Evolutionary conservation across 441 rosid genomes (phyloP).

Genomic region (Eutrema salsugineum): DNA sequence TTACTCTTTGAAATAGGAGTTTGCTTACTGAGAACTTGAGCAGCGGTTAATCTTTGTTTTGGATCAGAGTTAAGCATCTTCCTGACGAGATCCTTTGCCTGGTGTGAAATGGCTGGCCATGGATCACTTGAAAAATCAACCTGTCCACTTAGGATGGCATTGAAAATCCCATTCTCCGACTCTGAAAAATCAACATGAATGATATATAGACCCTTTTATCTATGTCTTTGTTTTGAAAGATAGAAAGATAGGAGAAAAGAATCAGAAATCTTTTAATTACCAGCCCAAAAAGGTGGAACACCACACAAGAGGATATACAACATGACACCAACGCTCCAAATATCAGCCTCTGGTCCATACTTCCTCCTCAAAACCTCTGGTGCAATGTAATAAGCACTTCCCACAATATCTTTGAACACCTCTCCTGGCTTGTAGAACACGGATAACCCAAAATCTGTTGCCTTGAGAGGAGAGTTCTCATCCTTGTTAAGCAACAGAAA

Average conservation of each 20-base stretch:
- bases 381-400: constrained; percentile 74
- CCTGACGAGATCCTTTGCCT: constrained; percentile 83
- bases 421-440: constrained; percentile 80
- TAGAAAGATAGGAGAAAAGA: background rate
- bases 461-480: constrained; percentile 64
- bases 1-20: background rate
- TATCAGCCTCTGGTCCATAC: constrained; percentile 72
- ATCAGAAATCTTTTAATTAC: constrained; percentile 19
- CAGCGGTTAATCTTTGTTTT: constrained; percentile 72
- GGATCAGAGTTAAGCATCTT: constrained; percentile 86
- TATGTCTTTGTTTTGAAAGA: background rate
- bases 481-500: constrained; percentile 56
- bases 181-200: constrained; percentile 39
- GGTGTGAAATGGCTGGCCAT: constrained; percentile 82
- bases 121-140: constrained; percentile 79
- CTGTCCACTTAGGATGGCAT: constrained; percentile 65
- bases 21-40: constrained; percentile 75
- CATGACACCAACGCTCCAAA: constrained; percentile 77
- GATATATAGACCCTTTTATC: background rate
- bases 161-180: constrained; percentile 79
- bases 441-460: constrained; percentile 65
- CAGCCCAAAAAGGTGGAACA: constrained; percentile 80
- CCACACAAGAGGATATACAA: constrained; percentile 65
- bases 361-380: constrained; percentile 68
- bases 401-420: constrained; percentile 68